Evolutionary conservation across 1,284 basidiomycete species (phyloP).

Genomic region (Ganoderma multipileum): DNA sequence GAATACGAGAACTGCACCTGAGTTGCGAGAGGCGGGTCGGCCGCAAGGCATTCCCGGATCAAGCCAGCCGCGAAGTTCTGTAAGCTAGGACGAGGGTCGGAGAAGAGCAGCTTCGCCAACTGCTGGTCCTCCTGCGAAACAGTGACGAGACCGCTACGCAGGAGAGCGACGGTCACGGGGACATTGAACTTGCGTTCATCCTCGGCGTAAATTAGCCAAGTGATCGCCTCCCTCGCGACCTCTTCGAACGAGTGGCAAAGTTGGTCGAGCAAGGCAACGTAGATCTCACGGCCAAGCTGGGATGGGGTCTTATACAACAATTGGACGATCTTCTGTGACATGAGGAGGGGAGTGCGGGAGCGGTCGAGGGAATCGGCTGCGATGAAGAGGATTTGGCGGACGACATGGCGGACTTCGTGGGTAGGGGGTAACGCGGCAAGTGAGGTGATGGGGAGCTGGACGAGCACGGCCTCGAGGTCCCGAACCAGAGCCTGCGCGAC

Average conservation of each 20-base stretch:
- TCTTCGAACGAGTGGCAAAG: conserved; percentile 91
- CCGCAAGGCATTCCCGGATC: conserved; percentile 86
- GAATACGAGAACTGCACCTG: conserved; percentile 83
- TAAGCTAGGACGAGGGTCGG: conserved; percentile 80
- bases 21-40: conserved; percentile 79
- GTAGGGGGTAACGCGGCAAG: conserved; percentile 78
- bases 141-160: conserved; percentile 86
- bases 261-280: conserved; percentile 88
- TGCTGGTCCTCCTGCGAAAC: conserved; percentile 88
- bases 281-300: conserved; percentile 89
- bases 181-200: conserved; percentile 99
- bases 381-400: conserved; percentile 83
- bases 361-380: conserved; percentile 82
- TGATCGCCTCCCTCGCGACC: conserved; percentile 95
- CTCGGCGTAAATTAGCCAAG: conserved; percentile 96
- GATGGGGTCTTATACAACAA: conserved; percentile 86
- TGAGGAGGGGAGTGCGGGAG: conserved; percentile 87
- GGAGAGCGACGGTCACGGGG: conserved; percentile 89
- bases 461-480: conserved; percentile 83
- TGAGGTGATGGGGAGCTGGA: conserved; percentile 71
- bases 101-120: conserved; percentile 87
- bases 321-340: conserved; percentile 95
- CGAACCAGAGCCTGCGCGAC: conserved; percentile 55
- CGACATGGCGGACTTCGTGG: conserved; percentile 86
- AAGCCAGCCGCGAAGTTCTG: conserved; percentile 87